phyloP scores from a whole-genome alignment of 768 basidiomycete genomes.

The Rhizopogon vinicolor region DNA sequence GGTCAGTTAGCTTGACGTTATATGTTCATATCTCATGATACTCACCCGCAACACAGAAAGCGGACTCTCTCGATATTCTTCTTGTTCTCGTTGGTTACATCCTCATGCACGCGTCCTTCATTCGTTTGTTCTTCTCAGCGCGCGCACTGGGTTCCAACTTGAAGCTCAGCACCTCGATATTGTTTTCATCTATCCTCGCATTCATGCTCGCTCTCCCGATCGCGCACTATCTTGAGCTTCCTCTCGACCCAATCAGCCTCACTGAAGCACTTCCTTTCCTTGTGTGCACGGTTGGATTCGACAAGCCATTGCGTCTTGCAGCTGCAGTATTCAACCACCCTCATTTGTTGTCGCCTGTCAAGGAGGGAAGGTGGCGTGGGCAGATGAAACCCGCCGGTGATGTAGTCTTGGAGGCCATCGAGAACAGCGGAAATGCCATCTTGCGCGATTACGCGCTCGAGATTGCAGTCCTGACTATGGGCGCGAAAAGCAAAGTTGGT shows the following conservation, averaged over 20 bases:
- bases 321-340: constrained; percentile 86
- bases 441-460: constrained; percentile 93
- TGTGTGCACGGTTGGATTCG: constrained; percentile 96
- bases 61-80: constrained; percentile 93
- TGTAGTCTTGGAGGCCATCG: constrained; percentile 81
- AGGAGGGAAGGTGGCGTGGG: constrained; percentile 34
- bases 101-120: constrained; percentile 94
- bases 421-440: constrained; percentile 74
- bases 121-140: constrained; percentile 85
- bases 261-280: constrained; percentile 97
- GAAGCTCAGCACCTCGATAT: constrained; percentile 66
- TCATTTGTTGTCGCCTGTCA: constrained; percentile 40
- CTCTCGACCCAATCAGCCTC: constrained; percentile 87
- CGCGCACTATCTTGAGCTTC: constrained; percentile 73
- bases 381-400: constrained; percentile 74
- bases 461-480: constrained; percentile 82
- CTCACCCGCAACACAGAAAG: constrained; percentile 51
- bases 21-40: constrained; percentile 2
- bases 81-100: constrained; percentile 92
- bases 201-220: constrained; percentile 81
- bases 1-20: constrained; percentile 33
- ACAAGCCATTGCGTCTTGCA: constrained; percentile 92
- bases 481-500: constrained; percentile 81
- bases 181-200: constrained; percentile 77
- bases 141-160: constrained; percentile 77